Evolutionary conservation across 108 stramenopile genomes (phyloP), one percentile per base, ranked within the genome.

Genomic region (Cyclotella atomus): DNA sequence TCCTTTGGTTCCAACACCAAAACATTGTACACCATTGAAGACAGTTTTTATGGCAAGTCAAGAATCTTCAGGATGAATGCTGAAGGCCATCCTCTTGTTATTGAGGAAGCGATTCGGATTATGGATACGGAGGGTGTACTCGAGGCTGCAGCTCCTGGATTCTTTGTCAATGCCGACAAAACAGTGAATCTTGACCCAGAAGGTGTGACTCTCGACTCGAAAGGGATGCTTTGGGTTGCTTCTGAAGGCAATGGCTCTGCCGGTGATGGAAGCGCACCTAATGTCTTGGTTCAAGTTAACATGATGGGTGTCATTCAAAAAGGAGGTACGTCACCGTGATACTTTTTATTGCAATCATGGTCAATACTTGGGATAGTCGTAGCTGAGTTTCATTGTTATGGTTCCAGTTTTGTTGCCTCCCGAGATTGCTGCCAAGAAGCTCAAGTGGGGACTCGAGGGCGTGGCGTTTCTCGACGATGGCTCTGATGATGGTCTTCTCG

Each of bases 141-240:
- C 33, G 65, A 32, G 23, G 30, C 70, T 15, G 75, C 68, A 10
- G 53, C 63, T 23, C 61, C 69, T 35, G 65, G 49, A 25, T 60
- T 52, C 12, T 55, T 87, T 19, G 62, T 86, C 60, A 88, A 89
- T 36, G 82, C 63, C 2, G 91, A 90, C 63, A 68, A 46, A 28
- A 87, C 91, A 3, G 89, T 90, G 63, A 92, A 90, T 71, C 62
- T 92, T 41, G 91, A 92, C 49, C 76, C 33, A 27, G 89, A 93
- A 69, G 92, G 92, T 19, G 87, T 93, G 55, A 75, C 56, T 12
- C 1, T 84, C 1, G 65, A 67, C 17, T 70, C 46, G 4, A 43
- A 79, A 24, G 77, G 62, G 12, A 71, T 72, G 9, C 86, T 86
- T 69, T 87, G 84, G 86, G 52, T 93, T 50, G 89, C 73, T n/a